Evolutionary conservation across 1,284 basidiomycete species (phyloP).

Genomic region (Heterobasidion parviporum): DNA sequence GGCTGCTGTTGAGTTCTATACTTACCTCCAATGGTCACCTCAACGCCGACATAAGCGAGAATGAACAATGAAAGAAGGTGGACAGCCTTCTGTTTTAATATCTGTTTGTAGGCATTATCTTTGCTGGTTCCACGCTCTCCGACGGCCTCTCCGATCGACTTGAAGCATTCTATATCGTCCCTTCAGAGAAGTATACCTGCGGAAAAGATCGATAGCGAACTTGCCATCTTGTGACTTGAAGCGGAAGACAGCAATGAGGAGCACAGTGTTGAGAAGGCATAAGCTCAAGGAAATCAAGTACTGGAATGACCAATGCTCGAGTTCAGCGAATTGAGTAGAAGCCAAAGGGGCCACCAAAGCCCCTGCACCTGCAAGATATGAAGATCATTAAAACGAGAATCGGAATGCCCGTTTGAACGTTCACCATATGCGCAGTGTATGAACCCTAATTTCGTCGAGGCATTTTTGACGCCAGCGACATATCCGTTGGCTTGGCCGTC

Average conservation of each 20-base stretch:
- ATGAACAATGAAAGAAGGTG: conserved; percentile 37
- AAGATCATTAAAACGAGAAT: neutral
- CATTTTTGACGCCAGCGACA: conserved; percentile 33
- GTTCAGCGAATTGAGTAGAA: conserved; percentile 51
- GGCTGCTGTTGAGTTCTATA: conserved; percentile 19
- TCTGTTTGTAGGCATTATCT: conserved; percentile 22
- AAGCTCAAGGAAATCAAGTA: conserved; percentile 53
- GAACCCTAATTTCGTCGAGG: conserved; percentile 47
- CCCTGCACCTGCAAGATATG: conserved; percentile 37
- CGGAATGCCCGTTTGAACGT: neutral
- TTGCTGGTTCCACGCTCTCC: conserved; percentile 10
- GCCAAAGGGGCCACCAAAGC: conserved; percentile 52
- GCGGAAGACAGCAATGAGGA: conserved; percentile 41
- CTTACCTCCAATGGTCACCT: conserved; percentile 38
- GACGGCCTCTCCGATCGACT: conserved; percentile 20
- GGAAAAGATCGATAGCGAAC: neutral
- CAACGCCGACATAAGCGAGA: conserved; percentile 38
- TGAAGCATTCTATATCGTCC: conserved; percentile 18
- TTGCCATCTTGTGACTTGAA: conserved; percentile 31
- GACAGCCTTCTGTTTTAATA: conserved; percentile 26
- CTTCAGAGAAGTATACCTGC: neutral
- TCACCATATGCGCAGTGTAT: conserved; percentile 39
- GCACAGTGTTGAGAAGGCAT: conserved; percentile 33
- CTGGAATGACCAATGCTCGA: conserved; percentile 50
- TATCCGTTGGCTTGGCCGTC: conserved; percentile 49